Evolutionary conservation across 257 asterid genomes (phyloP), one percentile per base, ranked within the genome.

Genomic region (Echium plantagineum): DNA sequence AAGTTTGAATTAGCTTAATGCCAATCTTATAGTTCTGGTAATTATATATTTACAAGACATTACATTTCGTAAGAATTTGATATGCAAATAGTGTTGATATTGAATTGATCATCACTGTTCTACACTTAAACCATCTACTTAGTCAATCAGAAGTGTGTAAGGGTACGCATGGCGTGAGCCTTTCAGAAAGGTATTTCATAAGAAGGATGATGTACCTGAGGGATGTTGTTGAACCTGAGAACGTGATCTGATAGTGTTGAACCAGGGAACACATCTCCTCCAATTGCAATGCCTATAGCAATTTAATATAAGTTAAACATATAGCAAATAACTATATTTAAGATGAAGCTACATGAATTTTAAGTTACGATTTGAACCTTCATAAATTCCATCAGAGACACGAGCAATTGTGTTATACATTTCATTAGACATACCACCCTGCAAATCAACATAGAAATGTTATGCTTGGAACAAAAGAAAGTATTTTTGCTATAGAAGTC

Each of bases 361-460:
- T 21, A 47, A 67, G 60, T 48, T 19, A 42, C 54, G 61, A 46
- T 57, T 32, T 76, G 68, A 57, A 89, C 99, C 99, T 88, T 93
- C 99, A 78, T 86, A 93, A 66, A 93, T 84, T 73, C 99, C 97
- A 73, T 89, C 97, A 0, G 95, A 84, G 60, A 93, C 99, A 69
- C 99, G 91, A 65, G 99, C 99, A 73, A 93, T 83, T 57, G 97
- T 66, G 76, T 86, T 93, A 85, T 93, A 93, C 59, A 93, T 69
- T 67, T 93, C 97, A 28, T 93, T 93, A 49, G 99, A 93, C 99
- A 93, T 89, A 62, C 99, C 99, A 57, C 99, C 99, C 99, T 89
- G 86, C 38, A 80, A 55, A 56, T 71, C 35, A 62, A 57, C 57
- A 78, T 49, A 62, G 61, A 48, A 51, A 21, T 54, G 58, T 75